phyloP scores from a whole-genome alignment of 352 stramenopile genomes.

The Globisporangium spiculum region DNA sequence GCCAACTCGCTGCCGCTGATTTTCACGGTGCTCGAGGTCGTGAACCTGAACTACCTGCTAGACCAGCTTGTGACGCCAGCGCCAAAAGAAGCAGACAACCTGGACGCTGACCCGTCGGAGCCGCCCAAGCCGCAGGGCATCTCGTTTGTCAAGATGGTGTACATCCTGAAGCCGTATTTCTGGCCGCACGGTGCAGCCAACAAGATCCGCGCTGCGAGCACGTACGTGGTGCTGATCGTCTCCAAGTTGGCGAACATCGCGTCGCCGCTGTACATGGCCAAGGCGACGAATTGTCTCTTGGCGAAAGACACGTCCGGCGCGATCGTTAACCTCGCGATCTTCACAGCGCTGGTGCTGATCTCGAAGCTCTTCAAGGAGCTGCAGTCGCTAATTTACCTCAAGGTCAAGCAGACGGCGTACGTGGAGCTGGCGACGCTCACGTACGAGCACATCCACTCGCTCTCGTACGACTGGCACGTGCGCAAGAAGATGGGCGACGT shows the following conservation, averaged over 20 bases:
- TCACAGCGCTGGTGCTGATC: slow-evolving; percentile 80
- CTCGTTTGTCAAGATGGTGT: slow-evolving; percentile 80
- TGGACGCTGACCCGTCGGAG: slow-evolving; percentile 25
- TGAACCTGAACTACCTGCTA: slow-evolving; percentile 70
- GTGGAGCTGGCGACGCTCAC: slow-evolving; percentile 95
- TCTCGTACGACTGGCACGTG: slow-evolving; percentile 98
- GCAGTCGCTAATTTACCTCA: slow-evolving; percentile 93
- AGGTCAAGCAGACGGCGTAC: slow-evolving; percentile 97
- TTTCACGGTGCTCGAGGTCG: slow-evolving; percentile 81
- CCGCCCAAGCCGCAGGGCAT: slow-evolving; percentile 46
- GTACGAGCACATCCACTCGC: slow-evolving; percentile 95
- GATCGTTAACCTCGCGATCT: slow-evolving; percentile 68
- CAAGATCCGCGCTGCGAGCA: slow-evolving; percentile 83
- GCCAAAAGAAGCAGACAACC: slow-evolving; percentile 24
- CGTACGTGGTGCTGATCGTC: slow-evolving; percentile 91
- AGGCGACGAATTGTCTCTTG: slow-evolving; percentile 90
- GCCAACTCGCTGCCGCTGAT: slow-evolving; percentile 82
- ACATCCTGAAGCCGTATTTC: slow-evolving; percentile 87
- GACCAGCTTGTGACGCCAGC: slow-evolving; percentile 45
- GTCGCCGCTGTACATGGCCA: slow-evolving; percentile 92
- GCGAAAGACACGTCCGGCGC: slow-evolving; percentile 43
- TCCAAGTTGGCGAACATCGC: slow-evolving; percentile 92
- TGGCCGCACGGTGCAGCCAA: slow-evolving; percentile 74
- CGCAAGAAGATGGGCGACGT: slow-evolving; percentile 98
- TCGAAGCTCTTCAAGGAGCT: slow-evolving; percentile 93